Evolutionary conservation across 73 alveolate genomes (phyloP), one percentile per base, ranked within the genome.

Genomic region (Paramecium bursaria): DNA sequence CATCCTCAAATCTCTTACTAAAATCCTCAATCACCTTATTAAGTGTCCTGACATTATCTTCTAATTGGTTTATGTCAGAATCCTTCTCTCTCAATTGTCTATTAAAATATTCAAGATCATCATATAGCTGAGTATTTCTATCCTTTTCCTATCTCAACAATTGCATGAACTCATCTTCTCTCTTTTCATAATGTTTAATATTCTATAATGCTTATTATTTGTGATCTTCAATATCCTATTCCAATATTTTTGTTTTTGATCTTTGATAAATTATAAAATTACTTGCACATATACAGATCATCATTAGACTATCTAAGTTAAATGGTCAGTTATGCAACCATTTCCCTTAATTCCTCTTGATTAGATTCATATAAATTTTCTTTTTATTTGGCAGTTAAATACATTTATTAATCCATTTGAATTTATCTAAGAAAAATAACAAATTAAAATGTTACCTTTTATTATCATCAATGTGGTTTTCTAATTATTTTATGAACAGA

Each of bases 81-180:
- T 67, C 82, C 22, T 47, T 67, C 19, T 42, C 50, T 67, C 55
- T 19, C 44, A 67, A 67, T 42, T 67, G 60, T 15, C 47, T 19
- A 21, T 35, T 35, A 3, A 35, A 47, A 67, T 67, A 67, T 67
- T 67, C 82, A 39, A 67, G 44, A 39, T 67, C 60, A 11, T 67
- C 53, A 39, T 67, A 67, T 67, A 67, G 22, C 44, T 67, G 22
- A 21, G 33, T 67, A 42, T 67, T 67, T 42, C 82, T 67, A 10
- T 67, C 82, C 6, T 67, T 39, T 42, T 67, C 82, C 44, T 67
- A 35, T 39, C 33, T 67, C n/a, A 67, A 39, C 19, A 67, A 35
- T 35, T 67, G 19, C 82, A 67, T 67, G 27, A 67, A 67, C 33
- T 67, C 82, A 67, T 67, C 82, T 42, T 67, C 82, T 67, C 55